Conservation (phyloP, 305 asterid species). For the Striga hermonthica region DNA sequence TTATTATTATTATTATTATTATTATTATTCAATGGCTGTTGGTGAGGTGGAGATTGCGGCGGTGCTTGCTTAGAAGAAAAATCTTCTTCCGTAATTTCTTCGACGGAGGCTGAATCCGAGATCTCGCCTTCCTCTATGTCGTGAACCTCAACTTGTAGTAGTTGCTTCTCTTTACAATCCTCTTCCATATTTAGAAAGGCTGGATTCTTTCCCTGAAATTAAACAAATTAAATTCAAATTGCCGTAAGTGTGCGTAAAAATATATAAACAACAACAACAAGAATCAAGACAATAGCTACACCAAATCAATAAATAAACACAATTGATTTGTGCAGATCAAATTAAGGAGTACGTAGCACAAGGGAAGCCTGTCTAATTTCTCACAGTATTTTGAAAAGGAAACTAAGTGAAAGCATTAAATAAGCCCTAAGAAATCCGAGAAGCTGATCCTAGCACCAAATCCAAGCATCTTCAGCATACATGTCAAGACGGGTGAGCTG, state of each 20-base stretch:
- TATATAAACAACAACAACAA: conserved; percentile 24
- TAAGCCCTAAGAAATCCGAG: too few relatives aligned
- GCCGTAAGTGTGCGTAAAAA: conserved; percentile 34
- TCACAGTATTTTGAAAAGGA: too few relatives aligned
- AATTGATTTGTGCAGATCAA: too few relatives aligned
- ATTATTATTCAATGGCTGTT: conserved; percentile 4
- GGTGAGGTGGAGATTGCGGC: conserved; percentile 28
- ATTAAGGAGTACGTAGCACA: too few relatives aligned
- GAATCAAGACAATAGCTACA: conserved; percentile 22
- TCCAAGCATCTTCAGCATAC: too few relatives aligned
- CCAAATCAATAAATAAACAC: conserved; percentile 29
- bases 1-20: conserved; percentile 35
- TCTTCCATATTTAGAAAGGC: conserved; percentile 41
- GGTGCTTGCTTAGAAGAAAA: conserved; percentile 49
- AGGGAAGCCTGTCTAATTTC: too few relatives aligned
- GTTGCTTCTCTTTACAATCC: conserved; percentile 44
- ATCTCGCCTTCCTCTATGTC: conserved; percentile 94
- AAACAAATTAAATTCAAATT: conserved; percentile 37
- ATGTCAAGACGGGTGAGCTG: too few relatives aligned
- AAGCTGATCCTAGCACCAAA: too few relatives aligned
- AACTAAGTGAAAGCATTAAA: too few relatives aligned
- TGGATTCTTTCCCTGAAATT: conserved; percentile 35
- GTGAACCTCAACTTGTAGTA: conserved; percentile 37
- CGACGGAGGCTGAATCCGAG: conserved; percentile 84
- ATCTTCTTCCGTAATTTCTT: conserved; percentile 65